Evolutionary conservation across 805 yeast genomes (phyloP).

Genomic region (Cyberlindnera subsufficiens): DNA sequence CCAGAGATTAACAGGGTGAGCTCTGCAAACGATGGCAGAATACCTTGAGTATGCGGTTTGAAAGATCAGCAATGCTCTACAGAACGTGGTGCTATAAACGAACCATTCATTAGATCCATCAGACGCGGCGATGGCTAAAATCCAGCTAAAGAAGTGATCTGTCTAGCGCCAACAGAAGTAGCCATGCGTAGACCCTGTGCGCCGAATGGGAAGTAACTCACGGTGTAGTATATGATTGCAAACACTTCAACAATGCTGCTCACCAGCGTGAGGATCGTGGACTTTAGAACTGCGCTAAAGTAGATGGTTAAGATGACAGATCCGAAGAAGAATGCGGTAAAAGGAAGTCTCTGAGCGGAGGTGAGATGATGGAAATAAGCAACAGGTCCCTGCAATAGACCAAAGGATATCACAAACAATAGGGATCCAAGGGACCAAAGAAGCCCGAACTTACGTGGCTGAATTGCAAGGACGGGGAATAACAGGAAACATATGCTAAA

Average conservation of each 20-base stretch:
- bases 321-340: conserved; percentile 75
- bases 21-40: too few species aligned
- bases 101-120: background rate
- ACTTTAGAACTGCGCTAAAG: conserved; percentile 61
- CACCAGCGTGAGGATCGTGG: conserved; percentile 69
- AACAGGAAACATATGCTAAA: conserved; percentile 76
- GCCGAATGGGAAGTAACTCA: conserved; percentile 95
- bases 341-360: conserved; percentile 71
- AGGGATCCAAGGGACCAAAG: conserved; percentile 90
- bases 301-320: conserved; percentile 74
- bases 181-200: conserved; percentile 64
- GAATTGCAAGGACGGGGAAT: conserved; percentile 83
- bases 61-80: too few species aligned
- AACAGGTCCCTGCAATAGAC: conserved; percentile 88
- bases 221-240: conserved; percentile 84
- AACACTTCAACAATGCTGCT: conserved; percentile 73
- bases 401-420: conserved; percentile 83
- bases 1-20: background rate
- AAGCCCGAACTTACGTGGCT: conserved; percentile 87
- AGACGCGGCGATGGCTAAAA: background rate
- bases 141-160: conserved; percentile 24
- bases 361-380: conserved; percentile 69
- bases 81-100: too few species aligned
- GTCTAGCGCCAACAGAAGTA: conserved; percentile 49
- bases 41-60: too few species aligned